Conservation (phyloP, 345 rosid genomes). For the Alliaria petiolata region DNA sequence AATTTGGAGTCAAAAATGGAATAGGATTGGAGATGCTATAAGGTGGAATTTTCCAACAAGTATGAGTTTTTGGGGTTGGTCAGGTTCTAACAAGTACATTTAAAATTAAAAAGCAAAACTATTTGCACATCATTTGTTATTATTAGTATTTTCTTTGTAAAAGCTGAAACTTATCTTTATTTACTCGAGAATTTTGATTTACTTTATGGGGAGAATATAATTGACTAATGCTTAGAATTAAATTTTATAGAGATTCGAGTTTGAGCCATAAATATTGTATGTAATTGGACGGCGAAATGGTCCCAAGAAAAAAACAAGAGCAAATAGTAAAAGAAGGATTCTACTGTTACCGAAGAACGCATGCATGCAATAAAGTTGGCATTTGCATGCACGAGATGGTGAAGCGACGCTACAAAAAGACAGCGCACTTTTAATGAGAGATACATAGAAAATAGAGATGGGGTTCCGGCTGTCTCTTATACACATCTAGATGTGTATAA, state of each 20-base stretch:
- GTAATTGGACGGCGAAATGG: background rate
- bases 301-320: background rate
- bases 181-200: background rate
- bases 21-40: no score
- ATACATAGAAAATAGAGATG: background rate
- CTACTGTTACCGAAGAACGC: conserved; percentile 15
- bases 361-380: conserved; percentile 28
- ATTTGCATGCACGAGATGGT: conserved; percentile 16
- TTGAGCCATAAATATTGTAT: background rate
- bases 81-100: background rate
- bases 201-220: conserved; percentile 12
- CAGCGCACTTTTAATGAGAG: background rate
- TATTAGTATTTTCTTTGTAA: background rate
- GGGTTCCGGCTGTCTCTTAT: no score
- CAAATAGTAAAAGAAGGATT: background rate
- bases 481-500: no score
- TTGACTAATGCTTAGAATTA: background rate
- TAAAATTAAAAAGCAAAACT: background rate
- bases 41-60: background rate
- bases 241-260: background rate
- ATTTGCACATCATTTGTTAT: background rate
- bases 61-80: background rate
- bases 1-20: no score
- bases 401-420: background rate
- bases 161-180: background rate